Base-by-base conservation (phyloP, 495 filamentous ascomycete genomes). In the Trichoderma reesei region DNA sequence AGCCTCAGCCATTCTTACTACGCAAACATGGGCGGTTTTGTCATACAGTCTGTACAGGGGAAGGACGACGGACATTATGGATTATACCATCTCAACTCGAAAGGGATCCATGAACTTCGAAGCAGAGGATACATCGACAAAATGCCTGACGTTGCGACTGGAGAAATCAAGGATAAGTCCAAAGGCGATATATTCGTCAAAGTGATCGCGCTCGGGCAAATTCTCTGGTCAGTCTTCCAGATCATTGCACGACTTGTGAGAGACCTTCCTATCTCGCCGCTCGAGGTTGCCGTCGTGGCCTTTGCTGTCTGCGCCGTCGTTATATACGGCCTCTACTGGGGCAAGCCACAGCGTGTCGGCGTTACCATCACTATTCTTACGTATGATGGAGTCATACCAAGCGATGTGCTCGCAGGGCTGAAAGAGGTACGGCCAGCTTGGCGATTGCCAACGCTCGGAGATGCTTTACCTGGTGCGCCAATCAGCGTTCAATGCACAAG, bases 1-100 rank as follows among this genome's bases (percentile, higher is more conserved):
- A 33, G 9, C 4, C 26, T 56, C 26, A 56, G 8, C 31, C 18
- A 56, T 16, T 56, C 10, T 56, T 26, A 26, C 26, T 26, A 26
- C 26, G 51, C 51, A 56, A 56, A 56, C 51, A 56, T 56, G 51
- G 51, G 51, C 11, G 51, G 51, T 33, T 56, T 56, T 16, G 51
- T 56, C 26, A 33, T 36, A 31, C 26, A 14, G 16, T 13, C 11
- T 10, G 8, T 7, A 14, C 11, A 7, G 31, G 26, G 26, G 8
- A 3, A 33, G 1, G 14, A 56, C 4, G 6, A 33, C 2, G 9
- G 11, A 18, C 13, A 31, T 9, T 5, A 56, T 14, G 26, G 16
- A 9, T 20, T 14, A 14, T 56, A 56, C 11, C 51, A 56, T 16
- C 51, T 56, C 10, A 56, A 14, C 14, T 20, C 26, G 8, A 33